Evolutionary conservation across 2,329 filamentous ascomycete species (phyloP), one percentile per base, ranked within the genome.

Genomic region (Pseudocercospora fuligena): DNA sequence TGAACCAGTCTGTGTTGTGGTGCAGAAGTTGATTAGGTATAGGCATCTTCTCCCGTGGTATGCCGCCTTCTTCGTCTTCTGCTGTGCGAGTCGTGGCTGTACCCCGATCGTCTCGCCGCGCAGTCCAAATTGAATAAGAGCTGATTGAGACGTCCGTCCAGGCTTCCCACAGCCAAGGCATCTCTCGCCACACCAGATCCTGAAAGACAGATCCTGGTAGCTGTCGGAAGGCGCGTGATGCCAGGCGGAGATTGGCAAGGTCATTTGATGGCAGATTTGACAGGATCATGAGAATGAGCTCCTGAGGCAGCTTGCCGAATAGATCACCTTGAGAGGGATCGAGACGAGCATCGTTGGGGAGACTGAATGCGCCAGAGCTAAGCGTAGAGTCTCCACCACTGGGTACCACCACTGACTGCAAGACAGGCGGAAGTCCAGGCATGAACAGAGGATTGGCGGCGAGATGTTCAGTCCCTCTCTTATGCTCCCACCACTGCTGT

Each of bases 131-230:
- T 40, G 60, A 66, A 40, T 53, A 69, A 19, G 61, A 36, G 19
- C 1, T 53, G n/a, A 3, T 64, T 16, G 6, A 9, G 5, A 3
- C 21, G 2, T n/a, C 40, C 14, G 27, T 27, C 59, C 59, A 66
- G 12, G 65, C 67, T 63, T 72, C 70, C 70, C 69, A 71, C 2
- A 72, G 61, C 64, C 65, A 72, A 1, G 69, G 66, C 64, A 71
- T 63, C 11, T 72, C 67, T 21, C 33, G 60, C 31, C 36, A 27
- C 2, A 72, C 16, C 7, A 72, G 60, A 12, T 62, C 29, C 23
- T 65, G 63, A 36, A 61, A 70, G 29, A 68, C 33, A 14, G 61
- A 64, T 19, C 60, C 54, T 4, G 67, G 67, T 0, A 71, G 57
- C 36, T 71, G 70, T 19, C 65, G 56, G 23, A 72, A 71, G 21